Evolutionary conservation across 306 rosid genomes (phyloP), one percentile per base, ranked within the genome.

Genomic region (Prunus padus): DNA sequence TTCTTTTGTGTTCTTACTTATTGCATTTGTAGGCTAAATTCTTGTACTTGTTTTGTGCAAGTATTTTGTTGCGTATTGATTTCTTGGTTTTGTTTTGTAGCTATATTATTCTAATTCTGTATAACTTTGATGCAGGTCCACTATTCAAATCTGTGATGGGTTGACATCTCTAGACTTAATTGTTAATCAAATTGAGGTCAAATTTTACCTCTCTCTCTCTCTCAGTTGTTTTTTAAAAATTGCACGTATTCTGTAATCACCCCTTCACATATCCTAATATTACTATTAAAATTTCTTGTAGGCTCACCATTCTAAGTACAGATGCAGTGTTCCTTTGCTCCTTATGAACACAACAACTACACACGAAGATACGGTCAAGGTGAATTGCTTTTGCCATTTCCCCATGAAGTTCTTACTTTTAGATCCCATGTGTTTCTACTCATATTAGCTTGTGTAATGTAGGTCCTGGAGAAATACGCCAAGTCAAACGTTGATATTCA

Each of bases 151-250:
- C 67, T 47, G 79, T 73, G 77, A 89, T 73, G 93, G 89, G 72
- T 52, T 76, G 70, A 85, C 92, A 30, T 73, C 82, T 72, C 77
- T 89, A 42, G 93, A 89, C 81, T 77, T 86, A 51, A 76, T 89
- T 52, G 81, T 89, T 40, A 83, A 82, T 61, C 95, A 86, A 81
- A 88, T 92, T 76, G 85, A 88, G 95, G 97, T 89, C 56, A 77
- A 74, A 42, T 45, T 57, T 73, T 37, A 23, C 54, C 51, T 20
- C 67, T 46, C 45, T 20, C 19, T 67, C 13, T 9, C 1, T 42
- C 2, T 72, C 42, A 69, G 60, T 66, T 37, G 5, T 61, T 25
- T 25, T 51, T 14, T 54, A 72, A 31, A 31, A 33, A 25, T 77
- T 8, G 25, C 23, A 63, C 19, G 44, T 37, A 40, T 37, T 76